These are phyloP conservation scores for Nematocida homosporus DNA, from an alignment of 371 early-diverging fungal species.

Conservation along the genomic window DNA sequence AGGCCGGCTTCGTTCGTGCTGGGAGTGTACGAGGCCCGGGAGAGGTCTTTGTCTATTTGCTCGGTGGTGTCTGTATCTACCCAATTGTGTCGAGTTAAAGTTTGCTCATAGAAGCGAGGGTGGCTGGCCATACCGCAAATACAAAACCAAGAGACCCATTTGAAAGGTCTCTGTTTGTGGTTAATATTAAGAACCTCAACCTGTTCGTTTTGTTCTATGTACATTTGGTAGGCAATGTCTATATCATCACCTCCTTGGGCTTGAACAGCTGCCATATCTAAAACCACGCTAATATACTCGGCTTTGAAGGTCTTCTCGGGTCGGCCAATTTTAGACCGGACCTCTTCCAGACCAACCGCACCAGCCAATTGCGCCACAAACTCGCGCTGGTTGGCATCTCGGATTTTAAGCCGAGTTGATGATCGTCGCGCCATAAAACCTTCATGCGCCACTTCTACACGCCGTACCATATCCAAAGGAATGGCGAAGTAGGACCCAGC, in stretches of 20 bases:
- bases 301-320: slow-evolving; percentile 18
- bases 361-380: slow-evolving; percentile 8
- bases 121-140: slow-evolving; percentile 15
- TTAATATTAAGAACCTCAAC: neutral
- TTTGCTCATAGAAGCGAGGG: neutral
- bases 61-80: neutral
- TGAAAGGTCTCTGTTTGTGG: slow-evolving; percentile 28
- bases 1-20: slow-evolving; percentile 2
- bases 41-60: slow-evolving; percentile 47
- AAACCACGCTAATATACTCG: slow-evolving; percentile 23
- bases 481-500: slow-evolving; percentile 3
- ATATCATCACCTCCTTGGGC: neutral
- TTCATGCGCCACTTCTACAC: slow-evolving; percentile 29
- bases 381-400: slow-evolving; percentile 34
- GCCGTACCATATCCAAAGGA: slow-evolving; percentile 41
- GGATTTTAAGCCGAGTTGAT: neutral
- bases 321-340: neutral
- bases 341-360: neutral
- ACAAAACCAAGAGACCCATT: slow-evolving; percentile 40
- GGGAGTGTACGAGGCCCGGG: neutral
- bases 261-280: slow-evolving; percentile 35
- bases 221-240: slow-evolving; percentile 34
- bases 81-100: neutral
- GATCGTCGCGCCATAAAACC: no score
- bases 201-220: neutral